phyloP scores from a whole-genome alignment of 176 grass and related monocot genomes.

The Guadua angustifolia region DNA sequence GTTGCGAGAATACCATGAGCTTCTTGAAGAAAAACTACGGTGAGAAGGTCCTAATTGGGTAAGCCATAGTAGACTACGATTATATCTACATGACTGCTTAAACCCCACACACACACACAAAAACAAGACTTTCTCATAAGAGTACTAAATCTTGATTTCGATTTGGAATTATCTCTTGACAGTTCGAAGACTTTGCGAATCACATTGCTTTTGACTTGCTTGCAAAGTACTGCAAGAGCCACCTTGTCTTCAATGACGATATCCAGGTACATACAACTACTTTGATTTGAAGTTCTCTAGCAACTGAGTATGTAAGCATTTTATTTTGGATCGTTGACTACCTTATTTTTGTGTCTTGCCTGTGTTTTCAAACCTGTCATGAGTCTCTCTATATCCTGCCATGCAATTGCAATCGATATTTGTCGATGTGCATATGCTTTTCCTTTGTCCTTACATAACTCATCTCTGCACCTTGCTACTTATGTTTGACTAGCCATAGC shows the following conservation, averaged over 20 bases:
- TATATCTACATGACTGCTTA: background rate
- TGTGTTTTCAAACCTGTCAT: too few relatives aligned
- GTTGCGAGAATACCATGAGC: slow-evolving; percentile 81
- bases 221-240: slow-evolving; percentile 85
- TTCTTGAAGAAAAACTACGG: slow-evolving; percentile 82
- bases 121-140: background rate
- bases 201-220: slow-evolving; percentile 97
- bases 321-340: too few relatives aligned
- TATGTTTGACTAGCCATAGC: too few relatives aligned
- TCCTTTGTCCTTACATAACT: too few relatives aligned
- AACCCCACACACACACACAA: too few relatives aligned
- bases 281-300: too few relatives aligned
- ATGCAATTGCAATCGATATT: too few relatives aligned
- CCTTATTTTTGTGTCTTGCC: too few relatives aligned
- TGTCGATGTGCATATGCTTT: too few relatives aligned
- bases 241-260: slow-evolving; percentile 97
- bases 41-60: slow-evolving; percentile 88
- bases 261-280: slow-evolving; percentile 62
- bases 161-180: slow-evolving; percentile 25
- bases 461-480: too few relatives aligned
- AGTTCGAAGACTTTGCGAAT: slow-evolving; percentile 99
- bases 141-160: background rate
- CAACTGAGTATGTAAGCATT: too few relatives aligned
- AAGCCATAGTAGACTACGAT: background rate
- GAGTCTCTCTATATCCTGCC: too few relatives aligned